Percentiles rank a stretch among this genome's conserved stretches.
Conservation (phyloP, 2,329 filamentous ascomycete genomes). For the Curvularia verruculosa region DNA sequence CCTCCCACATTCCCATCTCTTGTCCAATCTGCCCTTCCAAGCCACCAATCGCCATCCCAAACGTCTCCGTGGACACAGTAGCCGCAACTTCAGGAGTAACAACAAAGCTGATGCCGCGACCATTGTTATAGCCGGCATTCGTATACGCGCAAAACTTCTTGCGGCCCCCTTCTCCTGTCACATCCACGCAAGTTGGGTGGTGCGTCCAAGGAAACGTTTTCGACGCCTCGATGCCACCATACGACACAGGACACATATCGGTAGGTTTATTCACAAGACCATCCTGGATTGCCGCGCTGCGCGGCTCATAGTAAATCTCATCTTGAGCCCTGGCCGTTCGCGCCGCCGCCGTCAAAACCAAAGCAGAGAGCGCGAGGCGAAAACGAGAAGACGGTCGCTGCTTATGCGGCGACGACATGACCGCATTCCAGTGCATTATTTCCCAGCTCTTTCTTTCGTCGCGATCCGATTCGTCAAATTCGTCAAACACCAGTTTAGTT, state of each 20-base stretch:
- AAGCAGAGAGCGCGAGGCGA: constrained; percentile 2
- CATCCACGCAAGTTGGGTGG: constrained; percentile 33
- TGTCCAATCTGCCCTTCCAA: constrained; percentile 12
- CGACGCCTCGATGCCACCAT: constrained; percentile 31
- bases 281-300: constrained; percentile 29
- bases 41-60: constrained; percentile 20
- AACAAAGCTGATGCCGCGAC: constrained; percentile 40
- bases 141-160: constrained; percentile 38
- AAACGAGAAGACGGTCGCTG: background rate
- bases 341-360: constrained; percentile 10
- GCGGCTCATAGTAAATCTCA: constrained; percentile 23
- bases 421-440: constrained; percentile 2
- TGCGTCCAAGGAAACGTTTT: constrained; percentile 40
- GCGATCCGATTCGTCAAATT: background rate
- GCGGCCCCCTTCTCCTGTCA: constrained; percentile 2
- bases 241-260: constrained; percentile 26
- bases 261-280: constrained; percentile 21
- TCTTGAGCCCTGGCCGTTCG: constrained; percentile 14
- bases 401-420: constrained; percentile 1
- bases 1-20: constrained; percentile 30
- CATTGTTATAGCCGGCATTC: constrained; percentile 31
- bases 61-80: constrained; percentile 25
- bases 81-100: constrained; percentile 35
- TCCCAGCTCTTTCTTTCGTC: background rate
- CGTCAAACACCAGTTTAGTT: too few species aligned